Percentiles rank a stretch among this genome's conserved stretches.
phyloP scores from a whole-genome alignment of 495 filamentous ascomycete species.

The Penicilliopsis zonata region DNA sequence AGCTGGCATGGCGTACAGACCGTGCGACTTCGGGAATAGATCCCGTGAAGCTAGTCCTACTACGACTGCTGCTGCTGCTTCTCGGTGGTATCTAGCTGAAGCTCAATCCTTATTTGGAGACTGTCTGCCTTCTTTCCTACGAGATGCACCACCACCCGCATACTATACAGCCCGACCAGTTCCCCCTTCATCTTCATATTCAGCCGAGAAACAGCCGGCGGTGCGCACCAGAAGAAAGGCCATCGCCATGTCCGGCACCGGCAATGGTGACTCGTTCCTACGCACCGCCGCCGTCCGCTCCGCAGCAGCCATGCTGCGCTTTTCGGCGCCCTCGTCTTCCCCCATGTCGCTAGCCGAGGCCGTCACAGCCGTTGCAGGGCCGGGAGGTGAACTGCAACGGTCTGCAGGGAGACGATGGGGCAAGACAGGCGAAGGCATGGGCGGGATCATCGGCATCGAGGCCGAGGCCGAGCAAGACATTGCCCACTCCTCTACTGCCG shows the following conservation, averaged over 20 bases:
- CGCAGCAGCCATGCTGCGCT: constrained; percentile 61
- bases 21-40: too few species aligned
- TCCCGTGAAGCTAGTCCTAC: background rate
- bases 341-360: constrained; percentile 30
- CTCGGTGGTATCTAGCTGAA: constrained; percentile 1
- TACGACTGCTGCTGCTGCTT: background rate
- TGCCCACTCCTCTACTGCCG: constrained; percentile 21
- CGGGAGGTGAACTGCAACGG: constrained; percentile 59
- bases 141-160: constrained; percentile 1
- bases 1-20: background rate
- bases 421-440: constrained; percentile 66
- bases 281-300: constrained; percentile 60
- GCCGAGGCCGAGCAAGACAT: constrained; percentile 22
- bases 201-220: constrained; percentile 2
- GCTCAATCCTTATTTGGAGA: constrained; percentile 27
- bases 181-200: background rate
- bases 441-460: constrained; percentile 84
- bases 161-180: constrained; percentile 4
- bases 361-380: constrained; percentile 51
- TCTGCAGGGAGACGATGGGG: constrained; percentile 70
- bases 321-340: constrained; percentile 24
- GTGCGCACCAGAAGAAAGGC: constrained; percentile 22
- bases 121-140: constrained; percentile 32
- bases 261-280: constrained; percentile 85
- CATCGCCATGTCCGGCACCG: constrained; percentile 71